A percentile compares a stretch with the other conserved stretches of the same genome.
These are phyloP conservation scores for Stagonosporopsis tanaceti DNA, from an alignment of 2,329 filamentous ascomycete genomes.

Conservation along the genomic window DNA sequence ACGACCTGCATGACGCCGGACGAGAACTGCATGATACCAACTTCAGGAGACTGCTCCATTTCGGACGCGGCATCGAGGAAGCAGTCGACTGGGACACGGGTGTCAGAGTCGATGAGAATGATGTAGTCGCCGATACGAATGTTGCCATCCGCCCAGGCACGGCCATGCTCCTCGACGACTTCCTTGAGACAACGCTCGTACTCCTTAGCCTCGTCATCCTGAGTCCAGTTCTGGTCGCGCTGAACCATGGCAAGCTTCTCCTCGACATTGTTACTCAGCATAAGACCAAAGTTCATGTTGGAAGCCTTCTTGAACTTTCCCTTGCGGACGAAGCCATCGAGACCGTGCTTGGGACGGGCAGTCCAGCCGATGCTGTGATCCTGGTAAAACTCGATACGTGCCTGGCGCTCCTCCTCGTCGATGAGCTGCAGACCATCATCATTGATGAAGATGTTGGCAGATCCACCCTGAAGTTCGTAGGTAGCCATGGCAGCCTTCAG, in stretches of 20 bases:
- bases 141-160: constrained; percentile 83
- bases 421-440: constrained; percentile 71
- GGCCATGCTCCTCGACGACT: constrained; percentile 71
- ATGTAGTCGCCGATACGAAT: constrained; percentile 85
- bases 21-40: constrained; percentile 78
- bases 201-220: constrained; percentile 30
- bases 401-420: constrained; percentile 53
- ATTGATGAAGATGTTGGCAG: constrained; percentile 71
- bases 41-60: constrained; percentile 80
- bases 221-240: constrained; percentile 47
- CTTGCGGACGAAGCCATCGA: constrained; percentile 36
- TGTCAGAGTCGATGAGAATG: constrained; percentile 76
- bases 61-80: constrained; percentile 78
- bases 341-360: constrained; percentile 51
- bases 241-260: constrained; percentile 59
- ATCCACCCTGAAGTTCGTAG: constrained; percentile 63
- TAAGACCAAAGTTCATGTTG: constrained; percentile 76
- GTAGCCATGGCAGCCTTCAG: constrained; percentile 70
- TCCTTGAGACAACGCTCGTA: constrained; percentile 60
- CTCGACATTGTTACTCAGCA: constrained; percentile 68
- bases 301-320: constrained; percentile 58
- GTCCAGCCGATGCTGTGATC: constrained; percentile 59
- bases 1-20: constrained; percentile 79
- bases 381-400: constrained; percentile 55
- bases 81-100: constrained; percentile 77